These are phyloP conservation scores for Zalaria obscura DNA, from an alignment of 2,329 filamentous ascomycete species.

Conservation along the genomic window DNA sequence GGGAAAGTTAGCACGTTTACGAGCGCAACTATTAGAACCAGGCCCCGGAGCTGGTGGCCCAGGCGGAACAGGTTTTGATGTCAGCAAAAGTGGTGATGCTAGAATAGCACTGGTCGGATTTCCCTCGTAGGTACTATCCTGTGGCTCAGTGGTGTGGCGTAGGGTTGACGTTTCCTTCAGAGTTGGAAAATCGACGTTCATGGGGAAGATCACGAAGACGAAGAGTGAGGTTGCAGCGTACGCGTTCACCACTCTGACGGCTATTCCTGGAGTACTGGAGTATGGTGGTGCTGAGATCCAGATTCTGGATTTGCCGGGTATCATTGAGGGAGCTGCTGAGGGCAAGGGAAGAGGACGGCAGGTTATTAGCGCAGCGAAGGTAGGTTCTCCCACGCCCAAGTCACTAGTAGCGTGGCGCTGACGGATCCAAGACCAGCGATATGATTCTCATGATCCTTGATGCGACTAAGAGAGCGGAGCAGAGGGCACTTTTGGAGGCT, in stretches of 20 bases:
- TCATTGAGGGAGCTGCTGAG: constrained; percentile 97
- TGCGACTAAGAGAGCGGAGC: constrained; percentile 91
- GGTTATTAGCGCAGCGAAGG: constrained; percentile 92
- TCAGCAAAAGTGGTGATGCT: constrained; percentile 92
- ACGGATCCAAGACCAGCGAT: constrained; percentile 57
- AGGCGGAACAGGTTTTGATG: constrained; percentile 69
- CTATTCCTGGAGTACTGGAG: constrained; percentile 91
- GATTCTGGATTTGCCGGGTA: constrained; percentile 96
- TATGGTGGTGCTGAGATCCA: constrained; percentile 98
- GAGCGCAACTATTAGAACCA: constrained; percentile 88
- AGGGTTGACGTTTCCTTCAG: neutral
- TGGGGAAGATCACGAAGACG: constrained; percentile 98
- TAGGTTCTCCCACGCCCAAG: constrained; percentile 10
- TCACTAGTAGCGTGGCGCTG: constrained; percentile 1
- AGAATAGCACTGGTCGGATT: constrained; percentile 97
- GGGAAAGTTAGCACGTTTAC: constrained; percentile 89
- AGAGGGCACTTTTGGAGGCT: constrained; percentile 74
- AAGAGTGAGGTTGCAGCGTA: constrained; percentile 93
- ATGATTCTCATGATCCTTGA: constrained; percentile 94
- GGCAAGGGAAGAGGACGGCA: constrained; percentile 94
- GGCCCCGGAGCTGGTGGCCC: constrained; percentile 63
- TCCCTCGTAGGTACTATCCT: constrained; percentile 42
- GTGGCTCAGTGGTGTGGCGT: neutral
- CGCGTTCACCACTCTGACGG: constrained; percentile 92
- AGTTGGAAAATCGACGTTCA: constrained; percentile 93